Base-by-base conservation (phyloP, 2,329 filamentous ascomycete species). In the Calonectria pseudoturangicola region DNA sequence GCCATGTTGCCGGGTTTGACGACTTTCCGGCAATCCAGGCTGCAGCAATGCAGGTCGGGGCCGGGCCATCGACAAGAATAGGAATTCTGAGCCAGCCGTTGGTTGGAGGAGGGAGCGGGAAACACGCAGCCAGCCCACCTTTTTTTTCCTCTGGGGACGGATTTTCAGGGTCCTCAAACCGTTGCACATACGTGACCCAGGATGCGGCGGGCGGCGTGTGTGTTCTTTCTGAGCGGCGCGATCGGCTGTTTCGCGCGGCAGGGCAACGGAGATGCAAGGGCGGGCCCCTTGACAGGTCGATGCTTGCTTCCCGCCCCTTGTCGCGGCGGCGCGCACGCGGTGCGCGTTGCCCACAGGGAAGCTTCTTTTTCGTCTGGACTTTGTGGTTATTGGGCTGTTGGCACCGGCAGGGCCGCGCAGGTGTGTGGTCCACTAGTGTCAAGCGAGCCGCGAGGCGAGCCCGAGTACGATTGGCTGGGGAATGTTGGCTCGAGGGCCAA, bases 291-390 rank as follows among this genome's bases (percentile, higher is more conserved):
- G 33, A n/a, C 36, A 60, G 54, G 21, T 63, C 27, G 56, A 68
- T 68, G 66, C 66, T 68, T 54, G 56, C 66, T 54, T 69, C 66
- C 66, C 66, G 66, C 47, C 56, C 66, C 66, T 68, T 68, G 66
- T 33, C 41, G 56, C 12, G 21, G 21, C 21, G 21, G 21, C 21
- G 21, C 21, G 21, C 21, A 21, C 21, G 33, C 13, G 27, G 33
- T 56, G 64, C 66, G n/a, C 18, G 9, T 21, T 21, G 28, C n/a
- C 30, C 50, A 67, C 54, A 39, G 21, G 21, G 36, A 50, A 68
- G 54, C 66, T 41, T 39, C 25, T 62, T 43, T 28, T 30, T 39
- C 33, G 18, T 39, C 47, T 54, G 66, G 47, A 30, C 28, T 28
- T 43, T 18, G 56, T 25, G 33, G 45, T 50, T 25, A 69, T 69